Evolutionary conservation across 805 yeast genomes (phyloP), one percentile per base, ranked within the genome.

Genomic region (Novakomyces olei): DNA sequence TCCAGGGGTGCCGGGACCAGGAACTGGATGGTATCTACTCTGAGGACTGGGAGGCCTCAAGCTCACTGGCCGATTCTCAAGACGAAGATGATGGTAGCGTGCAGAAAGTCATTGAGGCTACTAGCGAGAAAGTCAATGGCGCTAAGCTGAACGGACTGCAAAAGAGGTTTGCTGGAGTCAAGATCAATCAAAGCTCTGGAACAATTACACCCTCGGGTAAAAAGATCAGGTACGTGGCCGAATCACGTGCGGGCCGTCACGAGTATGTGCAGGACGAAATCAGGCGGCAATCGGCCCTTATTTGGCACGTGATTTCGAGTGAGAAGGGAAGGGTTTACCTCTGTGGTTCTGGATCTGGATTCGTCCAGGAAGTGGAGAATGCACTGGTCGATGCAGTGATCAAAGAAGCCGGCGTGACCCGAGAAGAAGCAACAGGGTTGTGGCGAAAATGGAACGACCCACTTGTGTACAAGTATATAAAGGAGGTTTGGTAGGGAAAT

Each of bases 31-130:
- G 44, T 24, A 37, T 44, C 5, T 44, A 44, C 27, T 37, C 40
- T 4, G 48, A 47, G 6, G 48, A 44, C 34, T 44, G 48, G 48
- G 48, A 45, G 19, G 42, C 40, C 24, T 34, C 43, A 16, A 40
- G 44, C 35, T 10, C 28, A 6, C 7, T 15, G 6, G 5, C n/a
- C 3, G 12, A 5, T n/a, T n/a, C 32, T 4, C 12, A 23, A 4
- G 4, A 8, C 12, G 5, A 23, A 5, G n/a, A 3, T 5, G 7
- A 2, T 9, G n/a, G 14, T 7, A 16, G 20, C 14, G 14, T n/a
- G 4, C 15, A 29, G 12, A 29, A 23, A 12, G 32, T 19, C 10
- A 19, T 17, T 4, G 32, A 29, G 12, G 12, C 19, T 2, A 5
- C 14, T 2, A 25, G 14, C 9, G 19, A 19, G 6, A 15, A 29